phyloP scores from a whole-genome alignment of 305 asterid species.

The Fraxinus velutina region DNA sequence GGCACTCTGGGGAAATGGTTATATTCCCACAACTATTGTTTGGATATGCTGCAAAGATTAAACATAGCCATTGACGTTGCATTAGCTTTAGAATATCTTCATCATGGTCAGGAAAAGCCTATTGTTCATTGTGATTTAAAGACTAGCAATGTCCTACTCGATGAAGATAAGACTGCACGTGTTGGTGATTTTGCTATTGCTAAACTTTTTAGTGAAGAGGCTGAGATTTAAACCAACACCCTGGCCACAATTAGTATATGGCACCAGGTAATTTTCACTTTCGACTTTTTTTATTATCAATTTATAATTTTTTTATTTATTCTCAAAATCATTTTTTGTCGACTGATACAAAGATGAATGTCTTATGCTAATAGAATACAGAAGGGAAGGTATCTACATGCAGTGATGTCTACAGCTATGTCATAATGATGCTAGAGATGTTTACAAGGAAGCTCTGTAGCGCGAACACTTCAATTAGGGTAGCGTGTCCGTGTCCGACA shows the following conservation, averaged over 20 bases:
- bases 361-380: conserved; percentile 25
- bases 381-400: conserved; percentile 33
- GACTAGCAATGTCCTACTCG: conserved; percentile 35
- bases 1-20: conserved; percentile 29
- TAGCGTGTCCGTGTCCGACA: no score
- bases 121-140: conserved; percentile 40
- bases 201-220: conserved; percentile 27
- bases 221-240: conserved; percentile 24
- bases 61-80: conserved; percentile 31
- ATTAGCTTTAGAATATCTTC: conserved; percentile 39
- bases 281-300: neutral
- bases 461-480: no score
- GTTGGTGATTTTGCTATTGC: conserved; percentile 39
- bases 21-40: conserved; percentile 8
- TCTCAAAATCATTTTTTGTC: neutral
- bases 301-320: neutral
- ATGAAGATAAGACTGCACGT: conserved; percentile 35
- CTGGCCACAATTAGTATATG: conserved; percentile 35
- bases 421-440: conserved; percentile 37
- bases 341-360: neutral
- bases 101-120: conserved; percentile 15
- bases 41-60: conserved; percentile 21
- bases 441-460: conserved; percentile 25
- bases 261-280: conserved; percentile 34
- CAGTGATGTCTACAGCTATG: conserved; percentile 40